Evolutionary conservation across 169 alveolate genomes (phyloP).

Genomic region (Plasmodium sp.): DNA sequence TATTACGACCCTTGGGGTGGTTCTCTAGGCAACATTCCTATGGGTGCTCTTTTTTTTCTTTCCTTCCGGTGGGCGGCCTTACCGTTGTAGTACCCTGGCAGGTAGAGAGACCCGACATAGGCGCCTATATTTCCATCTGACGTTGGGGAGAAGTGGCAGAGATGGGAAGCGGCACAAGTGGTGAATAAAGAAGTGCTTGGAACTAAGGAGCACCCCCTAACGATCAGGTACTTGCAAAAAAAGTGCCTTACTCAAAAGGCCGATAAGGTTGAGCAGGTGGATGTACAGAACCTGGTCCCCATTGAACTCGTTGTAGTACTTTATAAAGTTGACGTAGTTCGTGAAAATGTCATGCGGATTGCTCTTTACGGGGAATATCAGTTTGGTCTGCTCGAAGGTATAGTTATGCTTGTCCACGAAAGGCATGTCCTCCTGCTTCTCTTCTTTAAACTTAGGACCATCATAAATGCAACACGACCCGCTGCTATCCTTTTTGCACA

Average conservation of each 20-base stretch:
- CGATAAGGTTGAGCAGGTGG: conserved; percentile 34
- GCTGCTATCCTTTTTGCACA: background rate
- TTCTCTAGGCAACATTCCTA: background rate
- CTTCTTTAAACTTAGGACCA: conserved; percentile 37
- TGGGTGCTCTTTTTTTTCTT: background rate
- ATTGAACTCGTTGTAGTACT: conserved; percentile 40
- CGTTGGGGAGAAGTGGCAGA: background rate
- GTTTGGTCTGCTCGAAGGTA: background rate
- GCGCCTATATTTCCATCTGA: conserved; percentile 45
- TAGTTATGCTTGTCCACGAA: background rate
- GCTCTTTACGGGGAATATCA: background rate
- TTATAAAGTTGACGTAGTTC: conserved; percentile 32
- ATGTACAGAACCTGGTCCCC: conserved; percentile 24
- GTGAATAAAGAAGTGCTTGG: background rate
- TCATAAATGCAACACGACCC: conserved; percentile 21
- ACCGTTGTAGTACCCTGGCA: conserved; percentile 69
- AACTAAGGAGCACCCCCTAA: background rate
- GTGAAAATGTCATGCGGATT: conserved; percentile 4
- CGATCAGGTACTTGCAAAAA: background rate
- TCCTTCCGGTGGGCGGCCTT: background rate
- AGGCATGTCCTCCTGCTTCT: background rate
- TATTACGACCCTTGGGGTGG: background rate
- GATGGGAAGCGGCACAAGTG: background rate
- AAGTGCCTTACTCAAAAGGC: conserved; percentile 13
- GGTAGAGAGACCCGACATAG: conserved; percentile 14